Evolutionary conservation across 208 protist species (phyloP).

Genomic region (Leishmania guyanensis): DNA sequence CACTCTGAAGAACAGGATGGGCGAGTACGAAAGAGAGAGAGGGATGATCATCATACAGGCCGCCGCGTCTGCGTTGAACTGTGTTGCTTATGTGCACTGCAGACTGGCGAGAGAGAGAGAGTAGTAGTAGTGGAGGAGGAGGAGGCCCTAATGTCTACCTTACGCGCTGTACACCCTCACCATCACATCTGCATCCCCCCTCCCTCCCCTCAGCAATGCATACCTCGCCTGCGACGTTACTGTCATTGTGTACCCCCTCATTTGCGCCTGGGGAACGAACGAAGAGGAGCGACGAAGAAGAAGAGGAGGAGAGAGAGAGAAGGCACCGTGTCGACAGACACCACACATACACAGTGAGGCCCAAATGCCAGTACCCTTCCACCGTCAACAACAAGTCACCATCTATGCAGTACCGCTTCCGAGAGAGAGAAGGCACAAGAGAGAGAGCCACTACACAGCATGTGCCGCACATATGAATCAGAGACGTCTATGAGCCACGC

Average conservation of each 20-base stretch:
- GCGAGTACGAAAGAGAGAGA: neutral
- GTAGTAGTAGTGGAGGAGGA: neutral
- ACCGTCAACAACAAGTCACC: neutral
- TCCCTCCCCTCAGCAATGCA: neutral
- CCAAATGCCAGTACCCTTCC: neutral
- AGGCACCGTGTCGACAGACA: neutral
- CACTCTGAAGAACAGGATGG: neutral
- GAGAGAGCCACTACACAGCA: neutral
- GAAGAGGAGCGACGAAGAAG: neutral
- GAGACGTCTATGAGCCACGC: neutral
- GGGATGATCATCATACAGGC: neutral
- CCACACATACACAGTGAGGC: neutral
- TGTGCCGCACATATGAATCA: neutral
- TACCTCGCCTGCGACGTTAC: neutral
- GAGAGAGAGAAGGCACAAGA: neutral
- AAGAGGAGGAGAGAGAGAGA: neutral
- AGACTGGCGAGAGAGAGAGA: neutral
- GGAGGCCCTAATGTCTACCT: neutral
- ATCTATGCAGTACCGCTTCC: neutral
- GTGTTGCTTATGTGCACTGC: neutral
- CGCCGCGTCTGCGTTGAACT: neutral
- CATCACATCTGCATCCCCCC: neutral
- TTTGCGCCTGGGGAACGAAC: neutral
- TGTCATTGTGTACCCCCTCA: neutral
- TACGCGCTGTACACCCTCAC: neutral